A percentile compares a stretch with the other conserved stretches of the same genome.
Evolutionary conservation across 352 stramenopile species (phyloP).

Genomic region (Globisporangium solare): DNA sequence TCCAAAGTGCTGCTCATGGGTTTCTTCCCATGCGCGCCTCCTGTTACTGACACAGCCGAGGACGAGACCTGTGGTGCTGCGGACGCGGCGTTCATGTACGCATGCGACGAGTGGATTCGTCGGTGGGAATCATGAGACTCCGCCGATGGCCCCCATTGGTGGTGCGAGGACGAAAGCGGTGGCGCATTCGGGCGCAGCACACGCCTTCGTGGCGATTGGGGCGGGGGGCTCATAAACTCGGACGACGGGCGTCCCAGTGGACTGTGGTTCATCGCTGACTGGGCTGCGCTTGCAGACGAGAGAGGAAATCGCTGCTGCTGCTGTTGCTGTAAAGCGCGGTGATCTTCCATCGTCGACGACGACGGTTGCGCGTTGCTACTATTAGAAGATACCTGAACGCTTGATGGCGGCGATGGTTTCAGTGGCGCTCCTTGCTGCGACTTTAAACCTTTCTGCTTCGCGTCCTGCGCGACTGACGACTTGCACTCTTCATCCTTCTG

Average conservation of each 20-base stretch:
- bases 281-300: background rate
- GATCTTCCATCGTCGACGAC: slow-evolving; percentile 9
- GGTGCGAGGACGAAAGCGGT: background rate
- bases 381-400: background rate
- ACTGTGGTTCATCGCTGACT: slow-evolving; percentile 1
- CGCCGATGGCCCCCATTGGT: slow-evolving; percentile 3
- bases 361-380: background rate
- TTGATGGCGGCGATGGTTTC: too few relatives aligned
- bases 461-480: too few relatives aligned
- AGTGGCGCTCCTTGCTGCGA: too few relatives aligned
- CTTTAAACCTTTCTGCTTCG: too few relatives aligned
- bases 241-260: background rate
- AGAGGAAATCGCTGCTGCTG: slow-evolving; percentile 8
- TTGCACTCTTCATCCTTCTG: too few relatives aligned
- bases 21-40: too few relatives aligned
- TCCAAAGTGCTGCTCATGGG: too few relatives aligned
- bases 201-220: slow-evolving; percentile 15
- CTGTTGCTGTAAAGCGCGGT: slow-evolving; percentile 6
- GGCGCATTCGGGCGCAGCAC: slow-evolving; percentile 10
- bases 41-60: too few relatives aligned
- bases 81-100: background rate
- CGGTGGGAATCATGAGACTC: slow-evolving; percentile 10
- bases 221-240: slow-evolving; percentile 5
- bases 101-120: slow-evolving; percentile 6
- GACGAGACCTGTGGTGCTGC: background rate